These are phyloP conservation scores for Erysimum cheiri DNA, from an alignment of 441 rosid species.

Conservation along the genomic window DNA sequence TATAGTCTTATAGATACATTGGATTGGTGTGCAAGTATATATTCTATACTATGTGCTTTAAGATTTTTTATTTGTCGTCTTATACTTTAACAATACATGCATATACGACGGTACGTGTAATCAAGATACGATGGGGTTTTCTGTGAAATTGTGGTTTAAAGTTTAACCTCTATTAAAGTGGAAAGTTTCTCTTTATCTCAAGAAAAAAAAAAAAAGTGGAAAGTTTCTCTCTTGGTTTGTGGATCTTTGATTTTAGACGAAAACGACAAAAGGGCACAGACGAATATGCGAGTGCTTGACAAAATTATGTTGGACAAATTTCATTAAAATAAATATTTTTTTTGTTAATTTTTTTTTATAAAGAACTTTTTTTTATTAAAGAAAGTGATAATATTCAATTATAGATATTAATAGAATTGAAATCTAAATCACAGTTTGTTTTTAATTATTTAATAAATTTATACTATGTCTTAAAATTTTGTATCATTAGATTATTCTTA, in stretches of 20 bases:
- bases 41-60: neutral
- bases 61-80: neutral
- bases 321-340: no score
- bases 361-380: no score
- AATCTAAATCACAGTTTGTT: no score
- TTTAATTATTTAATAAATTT: no score
- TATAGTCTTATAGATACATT: conserved; percentile 8
- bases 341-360: no score
- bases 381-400: no score
- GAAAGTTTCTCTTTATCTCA: conserved; percentile 2
- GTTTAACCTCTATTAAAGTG: neutral
- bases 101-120: conserved; percentile 26
- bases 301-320: neutral
- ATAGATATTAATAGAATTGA: no score
- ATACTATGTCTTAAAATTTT: no score
- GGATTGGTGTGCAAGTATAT: conserved; percentile 13
- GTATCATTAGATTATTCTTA: no score
- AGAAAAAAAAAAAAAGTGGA: no score
- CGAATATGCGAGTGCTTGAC: neutral
- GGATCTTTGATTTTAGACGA: neutral
- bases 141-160: neutral
- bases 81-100: conserved; percentile 20
- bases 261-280: neutral
- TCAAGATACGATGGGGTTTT: conserved; percentile 10
- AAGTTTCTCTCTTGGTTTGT: conserved; percentile 6